phyloP scores from a whole-genome alignment of 1,284 basidiomycete genomes.

The Ustilago cynodontis region DNA sequence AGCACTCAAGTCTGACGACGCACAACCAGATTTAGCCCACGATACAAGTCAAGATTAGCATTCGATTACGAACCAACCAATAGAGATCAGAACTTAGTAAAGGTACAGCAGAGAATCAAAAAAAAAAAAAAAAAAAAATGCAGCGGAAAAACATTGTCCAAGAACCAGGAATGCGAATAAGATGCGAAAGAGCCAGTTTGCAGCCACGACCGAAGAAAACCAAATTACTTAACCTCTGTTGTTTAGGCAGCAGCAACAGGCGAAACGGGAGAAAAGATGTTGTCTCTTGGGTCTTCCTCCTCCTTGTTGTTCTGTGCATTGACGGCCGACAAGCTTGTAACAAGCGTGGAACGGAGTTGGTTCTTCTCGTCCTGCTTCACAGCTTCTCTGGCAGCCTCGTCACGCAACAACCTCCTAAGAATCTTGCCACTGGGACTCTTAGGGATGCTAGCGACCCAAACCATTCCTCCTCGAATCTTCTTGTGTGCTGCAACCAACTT shows the following conservation, averaged over 20 bases:
- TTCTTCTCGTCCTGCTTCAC: slow-evolving; percentile 34
- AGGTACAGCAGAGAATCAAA: slow-evolving; percentile 1
- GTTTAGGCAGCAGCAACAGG: slow-evolving; percentile 44
- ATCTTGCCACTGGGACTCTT: slow-evolving; percentile 66
- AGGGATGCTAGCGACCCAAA: slow-evolving; percentile 60
- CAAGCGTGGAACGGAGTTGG: slow-evolving; percentile 34
- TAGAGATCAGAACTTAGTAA: not conserved
- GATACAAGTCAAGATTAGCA: not conserved
- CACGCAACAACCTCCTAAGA: slow-evolving; percentile 52
- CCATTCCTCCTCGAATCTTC: slow-evolving; percentile 68
- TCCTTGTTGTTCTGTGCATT: slow-evolving; percentile 20
- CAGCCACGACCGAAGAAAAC: not conserved
- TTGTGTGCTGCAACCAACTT: slow-evolving; percentile 68
- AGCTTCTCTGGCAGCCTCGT: slow-evolving; percentile 40
- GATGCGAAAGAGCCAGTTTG: not conserved
- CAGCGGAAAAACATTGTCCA: not conserved
- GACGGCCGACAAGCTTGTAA: slow-evolving; percentile 9
- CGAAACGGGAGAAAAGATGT: slow-evolving; percentile 43
- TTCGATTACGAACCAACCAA: not conserved
- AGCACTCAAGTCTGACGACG: too few relatives aligned
- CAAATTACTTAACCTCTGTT: too few relatives aligned
- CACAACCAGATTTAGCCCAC: not conserved
- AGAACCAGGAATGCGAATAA: too few relatives aligned
- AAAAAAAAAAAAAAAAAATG: not conserved
- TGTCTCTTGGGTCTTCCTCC: slow-evolving; percentile 39